Evolutionary conservation across 1,139 yeast species (phyloP), one percentile per base, ranked within the genome.

Genomic region (Arxiozyma bovina): DNA sequence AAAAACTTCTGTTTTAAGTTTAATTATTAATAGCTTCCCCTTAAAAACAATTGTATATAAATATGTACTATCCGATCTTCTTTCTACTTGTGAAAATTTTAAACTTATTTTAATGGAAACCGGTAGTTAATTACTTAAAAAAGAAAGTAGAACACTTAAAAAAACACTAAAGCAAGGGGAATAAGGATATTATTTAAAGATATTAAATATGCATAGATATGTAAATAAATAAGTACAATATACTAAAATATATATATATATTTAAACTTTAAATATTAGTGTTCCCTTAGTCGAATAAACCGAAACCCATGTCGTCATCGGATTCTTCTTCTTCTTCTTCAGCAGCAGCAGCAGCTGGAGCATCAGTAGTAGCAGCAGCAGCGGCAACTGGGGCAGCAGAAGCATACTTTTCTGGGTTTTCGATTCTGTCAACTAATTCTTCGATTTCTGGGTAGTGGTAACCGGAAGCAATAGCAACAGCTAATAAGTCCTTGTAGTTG

Each of bases 331-430:
- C 95, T 69, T 78, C 96, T 60, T 77, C 91, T 60, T 80, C 88
- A 60, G 82, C 88, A 60, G 79, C 91, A 61, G 78, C 91, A 58
- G 80, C 86, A 57, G 83, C 84, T 61, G 79, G 86, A 60, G 76
- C 82, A 58, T 75, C 80, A 64, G 80, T 79, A 62, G 83, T 77
- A 60, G 82, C 75, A 66, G 84, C 82, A 67, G 86, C 85, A 69
- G 85, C 81, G 69, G 91, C 85, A 71, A 77, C 87, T 72, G 95
- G 90, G 66, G 96, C 95, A 77, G 94, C 91, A 71, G 97, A 87
- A 73, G 98, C 98, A 77, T 95, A 95, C 77, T 96, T 96, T 70
- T 95, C 96, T 76, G 99, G 99, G 88, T 93, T 93, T 79, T 96
- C 98, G 73, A 93, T 82, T 81, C 98, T 88, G 87, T 93, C 99